Evolutionary conservation across 495 filamentous ascomycete species (phyloP).

Genomic region (Bathelium albidoporum): DNA sequence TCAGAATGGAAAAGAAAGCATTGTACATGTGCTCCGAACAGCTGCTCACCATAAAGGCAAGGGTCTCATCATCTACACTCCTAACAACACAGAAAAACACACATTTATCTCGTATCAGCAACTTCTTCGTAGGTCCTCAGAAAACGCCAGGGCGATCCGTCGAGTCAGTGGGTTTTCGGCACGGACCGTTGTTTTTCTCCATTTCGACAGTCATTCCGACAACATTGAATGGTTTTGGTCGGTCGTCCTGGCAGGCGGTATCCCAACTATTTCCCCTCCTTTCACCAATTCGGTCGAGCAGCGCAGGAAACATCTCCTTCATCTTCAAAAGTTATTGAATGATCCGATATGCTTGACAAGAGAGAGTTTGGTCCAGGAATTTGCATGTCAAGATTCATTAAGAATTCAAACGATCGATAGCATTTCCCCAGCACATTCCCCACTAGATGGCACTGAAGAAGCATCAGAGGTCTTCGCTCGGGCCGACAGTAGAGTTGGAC

Average conservation of each 20-base stretch:
- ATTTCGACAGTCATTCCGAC: slow-evolving; percentile 12
- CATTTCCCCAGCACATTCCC: neutral
- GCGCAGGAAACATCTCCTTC: slow-evolving; percentile 1
- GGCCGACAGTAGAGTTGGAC: neutral
- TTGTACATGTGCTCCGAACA: neutral
- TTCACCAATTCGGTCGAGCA: slow-evolving; percentile 5
- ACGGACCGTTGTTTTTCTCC: neutral
- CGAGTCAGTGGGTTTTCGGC: neutral
- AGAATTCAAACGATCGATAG: neutral
- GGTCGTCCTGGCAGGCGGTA: neutral
- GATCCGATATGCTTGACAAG: slow-evolving; percentile 8
- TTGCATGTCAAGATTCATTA: neutral
- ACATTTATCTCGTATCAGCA: neutral
- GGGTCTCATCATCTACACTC: neutral
- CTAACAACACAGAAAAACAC: neutral
- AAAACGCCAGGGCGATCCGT: neutral
- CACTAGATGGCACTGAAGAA: neutral
- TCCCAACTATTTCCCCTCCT: slow-evolving; percentile 8
- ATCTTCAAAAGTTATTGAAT: neutral
- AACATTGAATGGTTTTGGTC: slow-evolving; percentile 13
- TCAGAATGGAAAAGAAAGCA: neutral
- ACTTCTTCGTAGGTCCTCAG: neutral
- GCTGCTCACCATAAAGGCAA: neutral
- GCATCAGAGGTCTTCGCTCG: neutral
- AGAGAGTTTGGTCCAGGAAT: neutral